Percentiles rank a stretch among this genome's conserved stretches.
phyloP scores from a whole-genome alignment of 2,329 filamentous ascomycete species.

The Clarireedia monteithiana region DNA sequence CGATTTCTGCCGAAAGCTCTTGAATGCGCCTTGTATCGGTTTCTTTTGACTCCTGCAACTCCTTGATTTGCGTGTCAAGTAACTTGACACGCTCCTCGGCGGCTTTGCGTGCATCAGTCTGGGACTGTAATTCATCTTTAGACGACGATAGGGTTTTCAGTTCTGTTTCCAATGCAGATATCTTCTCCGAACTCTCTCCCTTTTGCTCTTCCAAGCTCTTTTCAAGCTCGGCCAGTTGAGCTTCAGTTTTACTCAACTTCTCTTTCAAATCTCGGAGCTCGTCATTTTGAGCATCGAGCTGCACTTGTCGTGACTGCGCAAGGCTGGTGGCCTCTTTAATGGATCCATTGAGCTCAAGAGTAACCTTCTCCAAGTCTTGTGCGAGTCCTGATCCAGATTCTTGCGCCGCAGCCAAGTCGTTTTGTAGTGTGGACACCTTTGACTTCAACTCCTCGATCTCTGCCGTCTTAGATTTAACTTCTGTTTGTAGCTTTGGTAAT shows the following conservation, averaged over 20 bases:
- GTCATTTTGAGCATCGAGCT: conserved; percentile 20
- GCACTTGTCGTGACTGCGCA: conserved; percentile 15
- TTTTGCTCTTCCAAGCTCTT: conserved; percentile 17
- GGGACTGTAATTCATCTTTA: conserved; percentile 13
- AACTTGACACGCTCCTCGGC: conserved; percentile 15
- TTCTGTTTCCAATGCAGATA: conserved; percentile 16
- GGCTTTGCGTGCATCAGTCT: conserved; percentile 16
- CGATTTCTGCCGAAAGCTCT: conserved; percentile 19
- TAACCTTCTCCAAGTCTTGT: conserved; percentile 32
- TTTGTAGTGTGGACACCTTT: conserved; percentile 60
- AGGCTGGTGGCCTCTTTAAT: conserved; percentile 48
- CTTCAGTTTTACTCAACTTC: conserved; percentile 22
- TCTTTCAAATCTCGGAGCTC: conserved; percentile 23
- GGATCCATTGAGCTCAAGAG: conserved; percentile 57
- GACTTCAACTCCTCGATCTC: conserved; percentile 64
- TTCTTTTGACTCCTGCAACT: conserved; percentile 16
- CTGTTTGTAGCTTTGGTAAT: conserved; percentile 69
- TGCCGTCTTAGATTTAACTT: conserved; percentile 60
- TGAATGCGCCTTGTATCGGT: conserved; percentile 18
- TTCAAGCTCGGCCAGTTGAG: conserved; percentile 19
- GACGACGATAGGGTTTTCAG: conserved; percentile 14
- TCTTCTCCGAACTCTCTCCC: conserved; percentile 15
- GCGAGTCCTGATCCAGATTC: conserved; percentile 63
- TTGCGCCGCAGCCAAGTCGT: conserved; percentile 62
- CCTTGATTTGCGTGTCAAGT: conserved; percentile 20